Conservation (phyloP, 2,329 filamentous ascomycete species). For the Sporothrix brasiliensis region DNA sequence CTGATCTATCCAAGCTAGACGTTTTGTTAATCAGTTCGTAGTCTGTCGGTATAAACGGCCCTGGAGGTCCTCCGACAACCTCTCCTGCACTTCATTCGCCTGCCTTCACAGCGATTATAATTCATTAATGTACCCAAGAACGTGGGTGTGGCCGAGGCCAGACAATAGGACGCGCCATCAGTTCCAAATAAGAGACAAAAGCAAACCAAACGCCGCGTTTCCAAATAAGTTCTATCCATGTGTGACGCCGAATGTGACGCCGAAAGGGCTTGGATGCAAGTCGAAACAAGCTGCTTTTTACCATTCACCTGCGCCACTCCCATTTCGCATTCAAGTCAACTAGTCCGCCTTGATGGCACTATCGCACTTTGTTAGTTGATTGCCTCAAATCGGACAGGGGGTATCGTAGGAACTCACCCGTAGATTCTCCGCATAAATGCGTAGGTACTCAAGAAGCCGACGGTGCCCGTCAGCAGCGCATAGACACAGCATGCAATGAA, state of each 20-base stretch:
- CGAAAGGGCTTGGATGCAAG: slow-evolving; percentile 25
- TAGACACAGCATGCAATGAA: slow-evolving; percentile 81
- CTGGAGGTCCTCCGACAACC: not conserved
- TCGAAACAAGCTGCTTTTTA: slow-evolving; percentile 2
- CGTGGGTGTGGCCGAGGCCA: not conserved
- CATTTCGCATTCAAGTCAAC: slow-evolving; percentile 26
- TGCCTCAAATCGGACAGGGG: not conserved
- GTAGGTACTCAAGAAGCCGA: slow-evolving; percentile 83
- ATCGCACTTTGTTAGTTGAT: slow-evolving; percentile 2
- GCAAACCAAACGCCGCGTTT: slow-evolving; percentile 23
- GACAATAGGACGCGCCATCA: not conserved
- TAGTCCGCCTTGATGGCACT: slow-evolving; percentile 59
- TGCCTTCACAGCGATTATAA: not conserved
- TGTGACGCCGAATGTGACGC: slow-evolving; percentile 32
- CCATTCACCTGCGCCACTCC: not conserved
- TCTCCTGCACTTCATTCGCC: not conserved
- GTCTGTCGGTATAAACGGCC: not conserved
- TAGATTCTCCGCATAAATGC: slow-evolving; percentile 84
- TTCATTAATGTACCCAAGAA: not conserved
- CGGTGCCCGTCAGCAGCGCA: slow-evolving; percentile 76
- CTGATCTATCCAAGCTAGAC: not conserved
- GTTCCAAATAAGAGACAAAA: not conserved
- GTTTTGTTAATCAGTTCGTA: not conserved
- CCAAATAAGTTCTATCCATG: slow-evolving; percentile 29
- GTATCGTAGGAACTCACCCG: slow-evolving; percentile 56